Conservation (phyloP, 23 red algal species). For the Agarophyton chilense region DNA sequence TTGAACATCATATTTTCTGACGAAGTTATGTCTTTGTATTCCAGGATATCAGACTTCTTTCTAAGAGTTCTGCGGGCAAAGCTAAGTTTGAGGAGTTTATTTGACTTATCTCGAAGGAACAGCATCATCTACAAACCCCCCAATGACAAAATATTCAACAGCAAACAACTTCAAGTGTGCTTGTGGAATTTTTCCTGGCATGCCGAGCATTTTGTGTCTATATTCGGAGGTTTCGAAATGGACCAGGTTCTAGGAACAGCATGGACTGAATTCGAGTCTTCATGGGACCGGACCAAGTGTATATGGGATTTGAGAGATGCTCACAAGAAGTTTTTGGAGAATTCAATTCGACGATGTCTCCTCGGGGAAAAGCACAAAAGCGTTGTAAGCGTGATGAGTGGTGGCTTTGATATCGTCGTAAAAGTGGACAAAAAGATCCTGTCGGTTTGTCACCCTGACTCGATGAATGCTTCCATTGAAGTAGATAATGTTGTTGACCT, state of each 20-base stretch:
- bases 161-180: conserved; percentile 1
- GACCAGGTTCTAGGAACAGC: conserved; percentile 38
- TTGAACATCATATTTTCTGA: conserved; percentile 35
- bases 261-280: conserved; percentile 23
- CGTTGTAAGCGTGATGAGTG: conserved; percentile 30
- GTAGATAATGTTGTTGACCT: conserved; percentile 25
- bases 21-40: conserved; percentile 30
- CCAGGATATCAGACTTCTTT: conserved; percentile 38
- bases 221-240: conserved; percentile 55
- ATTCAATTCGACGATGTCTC: conserved; percentile 19
- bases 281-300: neutral
- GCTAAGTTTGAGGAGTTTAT: conserved; percentile 17
- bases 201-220: conserved; percentile 53
- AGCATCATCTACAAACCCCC: neutral
- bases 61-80: conserved; percentile 38
- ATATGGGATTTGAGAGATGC: conserved; percentile 55
- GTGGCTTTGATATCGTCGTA: conserved; percentile 55
- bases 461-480: neutral
- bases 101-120: conserved; percentile 29
- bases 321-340: conserved; percentile 17
- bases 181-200: conserved; percentile 65
- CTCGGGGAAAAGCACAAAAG: conserved; percentile 31
- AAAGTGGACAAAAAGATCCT: conserved; percentile 30
- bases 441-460: neutral
- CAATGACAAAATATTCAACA: neutral